These are phyloP conservation scores for Phytopythium chamaehyphon DNA, from an alignment of 352 stramenopile species.

Conservation along the genomic window DNA sequence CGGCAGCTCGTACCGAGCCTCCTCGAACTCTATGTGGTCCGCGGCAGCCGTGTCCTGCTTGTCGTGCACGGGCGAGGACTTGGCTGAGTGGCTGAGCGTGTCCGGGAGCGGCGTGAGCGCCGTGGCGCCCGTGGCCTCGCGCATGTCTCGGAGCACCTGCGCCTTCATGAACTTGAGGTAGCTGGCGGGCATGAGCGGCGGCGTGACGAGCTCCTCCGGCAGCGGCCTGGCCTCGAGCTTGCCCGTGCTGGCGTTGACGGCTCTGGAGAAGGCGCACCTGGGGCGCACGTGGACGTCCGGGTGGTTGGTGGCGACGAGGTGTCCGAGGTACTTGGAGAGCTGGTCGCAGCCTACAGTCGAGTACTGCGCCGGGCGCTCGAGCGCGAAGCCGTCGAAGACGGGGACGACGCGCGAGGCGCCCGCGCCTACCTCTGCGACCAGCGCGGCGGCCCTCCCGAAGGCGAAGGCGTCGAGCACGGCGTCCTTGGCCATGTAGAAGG, in stretches of 20 bases:
- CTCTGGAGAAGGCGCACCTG: slow-evolving; percentile 59
- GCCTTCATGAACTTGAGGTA: slow-evolving; percentile 73
- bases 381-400: slow-evolving; percentile 88
- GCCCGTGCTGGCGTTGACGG: slow-evolving; percentile 40
- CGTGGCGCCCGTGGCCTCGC: slow-evolving; percentile 52
- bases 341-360: slow-evolving; percentile 71
- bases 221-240: slow-evolving; percentile 56
- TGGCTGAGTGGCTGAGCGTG: slow-evolving; percentile 12
- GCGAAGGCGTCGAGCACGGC: slow-evolving; percentile 90
- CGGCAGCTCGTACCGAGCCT: slow-evolving; percentile 73
- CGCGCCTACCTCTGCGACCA: slow-evolving; percentile 89
- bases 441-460: slow-evolving; percentile 79
- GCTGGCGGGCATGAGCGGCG: slow-evolving; percentile 49
- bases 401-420: slow-evolving; percentile 83
- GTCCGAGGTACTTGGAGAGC: slow-evolving; percentile 63
- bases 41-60: not conserved
- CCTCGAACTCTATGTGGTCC: slow-evolving; percentile 14
- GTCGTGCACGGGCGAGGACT: slow-evolving; percentile 10
- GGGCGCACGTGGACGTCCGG: slow-evolving; percentile 40
- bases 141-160: slow-evolving; percentile 76
- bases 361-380: slow-evolving; percentile 75
- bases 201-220: slow-evolving; percentile 26
- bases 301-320: slow-evolving; percentile 50
- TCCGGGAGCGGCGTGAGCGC: slow-evolving; percentile 46
- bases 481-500: slow-evolving; percentile 90